Evolutionary conservation across 202 grass and related monocot species (phyloP).

Genomic region (Musa balbisiana): DNA sequence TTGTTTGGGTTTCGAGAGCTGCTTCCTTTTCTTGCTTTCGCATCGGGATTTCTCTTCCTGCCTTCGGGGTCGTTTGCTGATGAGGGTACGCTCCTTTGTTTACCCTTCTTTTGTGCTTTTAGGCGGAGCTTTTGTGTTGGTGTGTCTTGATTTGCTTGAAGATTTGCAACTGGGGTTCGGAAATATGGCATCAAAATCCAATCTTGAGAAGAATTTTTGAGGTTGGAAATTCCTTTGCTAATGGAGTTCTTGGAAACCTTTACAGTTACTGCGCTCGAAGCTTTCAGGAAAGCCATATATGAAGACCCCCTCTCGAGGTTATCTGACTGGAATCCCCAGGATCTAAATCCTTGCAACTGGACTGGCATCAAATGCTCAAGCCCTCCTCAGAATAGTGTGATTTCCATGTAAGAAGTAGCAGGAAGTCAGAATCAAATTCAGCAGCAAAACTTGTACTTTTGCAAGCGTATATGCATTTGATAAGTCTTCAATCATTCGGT

Average conservation of each 20-base stretch:
- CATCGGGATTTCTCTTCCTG: conserved; percentile 32
- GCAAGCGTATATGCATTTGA: neutral
- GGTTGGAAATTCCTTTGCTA: conserved; percentile 4
- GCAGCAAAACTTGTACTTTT: neutral
- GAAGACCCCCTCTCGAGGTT: conserved; percentile 60
- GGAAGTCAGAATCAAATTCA: neutral
- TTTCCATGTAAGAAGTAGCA: conserved; percentile 50
- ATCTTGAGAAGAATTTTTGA: conserved; percentile 9
- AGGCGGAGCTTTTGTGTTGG: neutral
- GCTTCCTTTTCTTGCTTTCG: conserved; percentile 29
- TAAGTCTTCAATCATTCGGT: neutral
- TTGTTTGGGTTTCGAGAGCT: conserved; percentile 24
- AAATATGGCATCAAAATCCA: neutral
- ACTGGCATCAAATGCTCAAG: conserved; percentile 48
- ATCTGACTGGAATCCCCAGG: conserved; percentile 63
- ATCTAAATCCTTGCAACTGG: conserved; percentile 56
- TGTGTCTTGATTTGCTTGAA: neutral
- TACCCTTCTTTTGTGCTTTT: neutral
- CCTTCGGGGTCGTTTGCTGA: conserved; percentile 34
- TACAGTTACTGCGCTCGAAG: conserved; percentile 47
- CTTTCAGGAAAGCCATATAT: conserved; percentile 59
- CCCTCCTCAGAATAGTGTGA: conserved; percentile 37
- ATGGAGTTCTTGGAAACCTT: conserved; percentile 15
- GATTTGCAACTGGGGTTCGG: neutral
- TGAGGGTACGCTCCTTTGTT: conserved; percentile 42